A percentile compares a stretch with the other conserved stretches of the same genome.
These are phyloP conservation scores for Aspergillaceae sp. DNA, from an alignment of 2,329 filamentous ascomycete species.

Conservation along the genomic window DNA sequence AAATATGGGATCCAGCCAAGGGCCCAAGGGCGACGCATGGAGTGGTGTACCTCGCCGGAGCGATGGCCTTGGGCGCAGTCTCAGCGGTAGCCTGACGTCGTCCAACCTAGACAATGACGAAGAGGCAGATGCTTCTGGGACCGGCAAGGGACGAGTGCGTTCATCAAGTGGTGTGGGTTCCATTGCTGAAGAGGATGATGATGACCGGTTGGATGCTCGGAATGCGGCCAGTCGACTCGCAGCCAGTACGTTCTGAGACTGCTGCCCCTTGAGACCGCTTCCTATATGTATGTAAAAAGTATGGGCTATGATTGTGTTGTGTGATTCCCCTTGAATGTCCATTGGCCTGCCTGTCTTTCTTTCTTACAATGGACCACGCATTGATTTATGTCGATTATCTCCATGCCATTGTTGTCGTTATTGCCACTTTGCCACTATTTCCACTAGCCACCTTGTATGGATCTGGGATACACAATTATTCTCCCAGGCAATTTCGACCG, in stretches of 20 bases:
- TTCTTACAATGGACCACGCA: not conserved
- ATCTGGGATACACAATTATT: not conserved
- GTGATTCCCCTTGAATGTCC: conserved; percentile 20
- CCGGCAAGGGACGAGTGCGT: conserved; percentile 38
- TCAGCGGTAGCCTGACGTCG: conserved; percentile 64
- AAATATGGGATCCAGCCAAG: conserved; percentile 78
- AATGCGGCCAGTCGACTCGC: conserved; percentile 92
- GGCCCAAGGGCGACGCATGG: conserved; percentile 97
- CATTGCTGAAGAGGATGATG: conserved; percentile 55
- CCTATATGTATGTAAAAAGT: conserved; percentile 20
- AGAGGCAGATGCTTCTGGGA: conserved; percentile 39
- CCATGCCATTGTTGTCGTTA: not conserved
- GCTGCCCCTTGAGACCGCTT: conserved; percentile 1
- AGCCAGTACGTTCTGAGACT: conserved; percentile 73
- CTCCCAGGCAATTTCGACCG: not conserved
- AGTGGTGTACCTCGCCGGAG: conserved; percentile 80
- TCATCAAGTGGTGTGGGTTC: conserved; percentile 39
- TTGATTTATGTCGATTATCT: not conserved
- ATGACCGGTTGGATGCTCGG: conserved; percentile 87
- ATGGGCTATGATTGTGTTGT: conserved; percentile 22
- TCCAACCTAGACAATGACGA: conserved; percentile 56
- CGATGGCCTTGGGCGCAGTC: conserved; percentile 67
- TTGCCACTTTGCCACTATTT: not conserved
- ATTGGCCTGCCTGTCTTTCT: not conserved
- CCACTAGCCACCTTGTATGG: not conserved